Percentiles rank a stretch among this genome's conserved stretches.
Conservation (phyloP, 495 filamentous ascomycete genomes). For the Podospora pseudoanserina region DNA sequence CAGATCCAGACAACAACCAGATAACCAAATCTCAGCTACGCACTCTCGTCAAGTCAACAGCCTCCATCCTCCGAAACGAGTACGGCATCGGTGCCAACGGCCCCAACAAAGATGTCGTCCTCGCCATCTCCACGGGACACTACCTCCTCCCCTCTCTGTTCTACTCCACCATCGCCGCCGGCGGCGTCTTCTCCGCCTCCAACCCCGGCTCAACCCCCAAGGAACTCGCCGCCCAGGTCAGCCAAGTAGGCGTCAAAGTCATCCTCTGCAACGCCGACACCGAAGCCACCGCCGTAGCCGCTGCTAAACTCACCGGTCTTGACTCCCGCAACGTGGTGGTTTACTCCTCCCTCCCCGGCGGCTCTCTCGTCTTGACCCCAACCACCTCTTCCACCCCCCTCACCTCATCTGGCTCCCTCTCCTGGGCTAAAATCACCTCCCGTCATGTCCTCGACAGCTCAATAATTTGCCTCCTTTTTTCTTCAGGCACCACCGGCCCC, state of each 20-base stretch:
- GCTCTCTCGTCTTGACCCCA: constrained; percentile 15
- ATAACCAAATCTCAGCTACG: constrained; percentile 49
- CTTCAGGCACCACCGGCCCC: constrained; percentile 76
- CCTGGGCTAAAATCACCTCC: constrained; percentile 48
- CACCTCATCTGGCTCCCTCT: constrained; percentile 29
- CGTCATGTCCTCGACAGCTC: constrained; percentile 16
- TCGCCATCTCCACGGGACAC: constrained; percentile 49
- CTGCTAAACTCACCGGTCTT: constrained; percentile 58
- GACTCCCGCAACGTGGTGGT: constrained; percentile 35
- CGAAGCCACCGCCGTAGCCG: constrained; percentile 54
- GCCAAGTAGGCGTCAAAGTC: constrained; percentile 47
- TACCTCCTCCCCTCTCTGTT: constrained; percentile 45
- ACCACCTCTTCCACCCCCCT: constrained; percentile 10
- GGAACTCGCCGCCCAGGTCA: constrained; percentile 44
- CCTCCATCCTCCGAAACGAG: constrained; percentile 44
- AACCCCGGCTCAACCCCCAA: constrained; percentile 39
- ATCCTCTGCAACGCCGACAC: constrained; percentile 50
- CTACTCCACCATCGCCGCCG: constrained; percentile 48
- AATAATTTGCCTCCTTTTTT: constrained; percentile 70
- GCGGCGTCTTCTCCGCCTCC: constrained; percentile 48
- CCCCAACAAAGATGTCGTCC: constrained; percentile 48
- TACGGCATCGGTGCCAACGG: constrained; percentile 49
- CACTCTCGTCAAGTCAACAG: constrained; percentile 40
- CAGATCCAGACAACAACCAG: constrained; percentile 39
- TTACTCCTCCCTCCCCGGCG: constrained; percentile 23